Evolutionary conservation across 139 green algal genomes (phyloP).

Genomic region (Chlorokybus atmophyticus): DNA sequence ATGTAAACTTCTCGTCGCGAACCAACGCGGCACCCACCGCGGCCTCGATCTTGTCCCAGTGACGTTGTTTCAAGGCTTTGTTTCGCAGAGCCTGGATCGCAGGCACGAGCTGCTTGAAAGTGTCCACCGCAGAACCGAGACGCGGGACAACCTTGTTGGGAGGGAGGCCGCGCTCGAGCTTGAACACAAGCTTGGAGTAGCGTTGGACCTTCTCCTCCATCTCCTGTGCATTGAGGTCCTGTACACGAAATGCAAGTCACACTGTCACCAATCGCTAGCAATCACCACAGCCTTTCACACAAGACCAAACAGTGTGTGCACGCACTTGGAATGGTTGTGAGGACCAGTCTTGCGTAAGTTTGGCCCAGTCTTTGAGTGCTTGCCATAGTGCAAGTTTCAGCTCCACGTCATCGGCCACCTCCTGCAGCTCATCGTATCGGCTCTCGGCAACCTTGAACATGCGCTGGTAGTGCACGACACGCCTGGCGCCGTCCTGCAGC

Average conservation of each 20-base stretch:
- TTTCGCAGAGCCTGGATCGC: constrained; percentile 50
- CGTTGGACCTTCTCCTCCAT: constrained; percentile 50
- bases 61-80: constrained; percentile 42
- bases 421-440: constrained; percentile 39
- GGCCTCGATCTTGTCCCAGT: constrained; percentile 60
- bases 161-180: constrained; percentile 55
- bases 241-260: too few species aligned
- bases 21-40: constrained; percentile 32
- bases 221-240: constrained; percentile 41
- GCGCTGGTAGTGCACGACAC: constrained; percentile 52
- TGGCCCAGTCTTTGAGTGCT: constrained; percentile 39
- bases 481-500: constrained; percentile 33
- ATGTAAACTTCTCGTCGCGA: constrained; percentile 40
- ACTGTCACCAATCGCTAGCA: too few species aligned
- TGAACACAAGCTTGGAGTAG: constrained; percentile 42
- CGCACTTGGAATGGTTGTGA: too few species aligned
- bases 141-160: constrained; percentile 50
- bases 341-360: constrained; percentile 33
- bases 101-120: constrained; percentile 45
- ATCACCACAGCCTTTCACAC: too few species aligned
- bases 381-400: constrained; percentile 62
- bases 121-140: constrained; percentile 43
- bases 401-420: constrained; percentile 42
- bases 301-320: too few species aligned
- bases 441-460: constrained; percentile 49